A percentile compares a stretch with the other conserved stretches of the same genome.
Evolutionary conservation across 768 basidiomycete genomes (phyloP).

Genomic region (Russula griseocarnosa): DNA sequence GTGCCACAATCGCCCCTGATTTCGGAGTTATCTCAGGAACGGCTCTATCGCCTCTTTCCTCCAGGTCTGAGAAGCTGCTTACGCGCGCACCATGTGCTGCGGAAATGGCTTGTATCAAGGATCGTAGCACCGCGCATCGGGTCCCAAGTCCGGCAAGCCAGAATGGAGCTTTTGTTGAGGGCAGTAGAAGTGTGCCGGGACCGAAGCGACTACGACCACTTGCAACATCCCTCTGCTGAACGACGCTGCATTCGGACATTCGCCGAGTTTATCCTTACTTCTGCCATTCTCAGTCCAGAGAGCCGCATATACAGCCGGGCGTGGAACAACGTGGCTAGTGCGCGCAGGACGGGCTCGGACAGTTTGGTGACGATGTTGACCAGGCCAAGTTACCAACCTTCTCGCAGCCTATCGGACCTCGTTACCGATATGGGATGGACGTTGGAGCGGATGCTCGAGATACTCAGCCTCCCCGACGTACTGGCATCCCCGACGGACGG

Average conservation of each 20-base stretch:
- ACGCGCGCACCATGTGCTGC: slow-evolving; percentile 68
- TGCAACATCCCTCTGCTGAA: slow-evolving; percentile 43
- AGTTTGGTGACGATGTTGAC: slow-evolving; percentile 54
- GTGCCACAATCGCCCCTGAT: slow-evolving; percentile 70
- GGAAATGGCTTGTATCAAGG: slow-evolving; percentile 74
- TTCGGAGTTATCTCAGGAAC: slow-evolving; percentile 65
- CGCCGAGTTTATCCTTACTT: slow-evolving; percentile 69
- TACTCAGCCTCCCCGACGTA: slow-evolving; percentile 70
- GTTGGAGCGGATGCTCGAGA: slow-evolving; percentile 74
- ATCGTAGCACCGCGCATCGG: slow-evolving; percentile 63
- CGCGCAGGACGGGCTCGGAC: slow-evolving; percentile 59
- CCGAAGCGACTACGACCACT: slow-evolving; percentile 45
- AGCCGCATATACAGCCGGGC: slow-evolving; percentile 74
- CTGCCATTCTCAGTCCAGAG: slow-evolving; percentile 75
- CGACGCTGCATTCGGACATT: slow-evolving; percentile 72
- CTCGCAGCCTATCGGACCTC: slow-evolving; percentile 47
- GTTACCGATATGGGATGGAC: slow-evolving; percentile 81
- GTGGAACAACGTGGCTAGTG: slow-evolving; percentile 69
- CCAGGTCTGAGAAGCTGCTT: slow-evolving; percentile 73
- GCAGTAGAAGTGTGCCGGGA: slow-evolving; percentile 71
- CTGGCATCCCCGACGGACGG: slow-evolving; percentile 53
- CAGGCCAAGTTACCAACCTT: slow-evolving; percentile 41
- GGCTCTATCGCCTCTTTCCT: slow-evolving; percentile 68
- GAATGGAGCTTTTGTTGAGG: slow-evolving; percentile 68
- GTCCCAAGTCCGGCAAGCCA: slow-evolving; percentile 56